Base-by-base conservation (phyloP, 1,139 yeast genomes). In the Blastobotrys persicus region DNA sequence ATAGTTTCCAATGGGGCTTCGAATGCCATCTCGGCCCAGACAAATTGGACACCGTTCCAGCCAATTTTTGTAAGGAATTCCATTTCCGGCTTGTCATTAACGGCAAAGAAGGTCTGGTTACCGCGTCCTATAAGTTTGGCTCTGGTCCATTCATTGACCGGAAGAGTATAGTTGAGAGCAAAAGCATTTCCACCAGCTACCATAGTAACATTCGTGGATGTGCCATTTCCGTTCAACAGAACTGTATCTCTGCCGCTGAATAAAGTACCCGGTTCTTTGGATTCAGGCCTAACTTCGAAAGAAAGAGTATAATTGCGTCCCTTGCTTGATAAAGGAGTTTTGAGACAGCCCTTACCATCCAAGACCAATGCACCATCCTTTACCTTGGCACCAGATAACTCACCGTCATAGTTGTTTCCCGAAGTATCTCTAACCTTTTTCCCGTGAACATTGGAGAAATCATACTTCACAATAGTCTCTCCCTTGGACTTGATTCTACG, bases 221-320 rank as follows among this genome's bases (percentile, higher is more conserved):
- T 26, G 4, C 35, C 35, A 13, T 31, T 31, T 18, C 45, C 45
- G 9, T 31, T 42, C 38, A 31, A 11, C 6, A 42, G 17, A 13
- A n/a, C 17, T 14, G 45, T 6, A n/a, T 42, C 45, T 31, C 18
- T 26, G 3, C 45, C 45, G 14, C 26, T 31, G 17, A 42, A 42
- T 11, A 42, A 17, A n/a, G 45, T 42, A 4, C 37, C 45, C 6
- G 38, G 38, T 9, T 33, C 9, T 9, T 42, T n/a, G 17, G 18
- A 26, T 12, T 31, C 33, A 31, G 37, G 45, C 31, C 11, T 26
- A 3, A 42, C 31, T n/a, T 42, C 37, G 17, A 42, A 42, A n/a
- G 45, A 42, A 16, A 42, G 38, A 13, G 45, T 42, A 14, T 42
- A 42, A 16, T 42, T 42, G 9, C 45, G 16, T 9, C 45, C 45